Base-by-base conservation (phyloP, 1,284 basidiomycete species). In the Gomphus bonarii region DNA sequence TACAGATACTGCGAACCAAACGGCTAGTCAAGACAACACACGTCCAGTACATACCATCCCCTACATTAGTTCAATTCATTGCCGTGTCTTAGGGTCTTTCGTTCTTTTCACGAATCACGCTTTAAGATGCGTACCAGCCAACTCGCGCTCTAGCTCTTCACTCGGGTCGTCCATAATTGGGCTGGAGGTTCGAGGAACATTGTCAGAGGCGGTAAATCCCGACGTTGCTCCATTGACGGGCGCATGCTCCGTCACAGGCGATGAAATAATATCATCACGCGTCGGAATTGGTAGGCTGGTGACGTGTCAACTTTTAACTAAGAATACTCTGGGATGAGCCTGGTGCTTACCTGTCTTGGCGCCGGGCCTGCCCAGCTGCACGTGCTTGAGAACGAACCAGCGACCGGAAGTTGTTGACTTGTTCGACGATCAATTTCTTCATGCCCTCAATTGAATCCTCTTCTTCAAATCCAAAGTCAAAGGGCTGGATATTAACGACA, bases 361-460 rank as follows among this genome's bases (percentile, higher is more conserved):
- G 76, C 53, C 84, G 81, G 50, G 84, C 78, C 66, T 85, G 82
- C 14, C 79, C 80, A 12, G 81, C 70, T 0, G 81, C 78, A 55
- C 85, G 76, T n/a, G 85, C 84, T 63, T 88, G 88, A 14, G 77
- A 75, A 53, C 93, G 80, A 3, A 97, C 93, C 66, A 93, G 85
- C 18, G 83, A 78, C 35, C 93, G 81, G 80, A 97, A 97, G n/a
- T 76, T 71, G 60, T 84, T 85, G 40, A 98, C 95, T 72, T 99
- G 95, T 40, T 95, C 84, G 12, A 98, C 82, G 64, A 99, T 99
- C 65, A 99, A 73, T 62, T 82, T 82, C 72, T 95, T 92, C 97
- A 99, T 99, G 22, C 97, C 97, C 56, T 97, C 91, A 59, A 95
- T 94, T 55, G 86, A 85, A 62, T 99, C 95, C 70, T 98, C 95